phyloP scores from a whole-genome alignment of 129 eudicot genomes.

The Flaveria robusta region DNA sequence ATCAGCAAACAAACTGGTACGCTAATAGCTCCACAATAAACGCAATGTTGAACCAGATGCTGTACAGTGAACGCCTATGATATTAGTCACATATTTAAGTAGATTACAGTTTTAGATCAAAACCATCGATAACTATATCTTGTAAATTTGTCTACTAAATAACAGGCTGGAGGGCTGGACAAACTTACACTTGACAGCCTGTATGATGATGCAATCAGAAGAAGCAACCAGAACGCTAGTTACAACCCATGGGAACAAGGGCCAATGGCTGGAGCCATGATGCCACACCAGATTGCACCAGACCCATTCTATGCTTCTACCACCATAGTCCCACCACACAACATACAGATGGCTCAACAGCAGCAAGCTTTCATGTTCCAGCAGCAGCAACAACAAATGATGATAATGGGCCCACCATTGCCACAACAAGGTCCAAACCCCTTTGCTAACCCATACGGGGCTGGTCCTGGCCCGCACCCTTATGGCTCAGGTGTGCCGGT shows the following conservation, averaged over 20 bases:
- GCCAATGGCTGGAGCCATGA: slow-evolving; percentile 39
- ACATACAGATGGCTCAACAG: slow-evolving; percentile 70
- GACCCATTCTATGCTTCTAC: slow-evolving; percentile 86
- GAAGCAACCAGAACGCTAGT: slow-evolving; percentile 38
- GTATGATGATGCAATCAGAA: slow-evolving; percentile 49
- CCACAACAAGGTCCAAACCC: slow-evolving; percentile 64
- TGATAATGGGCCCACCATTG: slow-evolving; percentile 64
- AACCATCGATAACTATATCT: background rate
- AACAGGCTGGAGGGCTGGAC: slow-evolving; percentile 59
- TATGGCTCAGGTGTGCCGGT: slow-evolving; percentile 83
- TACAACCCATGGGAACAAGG: slow-evolving; percentile 78
- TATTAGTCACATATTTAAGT: background rate
- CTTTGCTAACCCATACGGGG: slow-evolving; percentile 57
- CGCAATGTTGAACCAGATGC: too few species aligned
- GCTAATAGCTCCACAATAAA: background rate
- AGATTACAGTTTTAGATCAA: background rate
- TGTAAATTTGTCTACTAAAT: background rate
- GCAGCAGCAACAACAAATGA: slow-evolving; percentile 67
- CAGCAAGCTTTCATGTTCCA: slow-evolving; percentile 70
- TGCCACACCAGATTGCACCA: slow-evolving; percentile 57
- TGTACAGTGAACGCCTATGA: background rate
- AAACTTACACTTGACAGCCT: slow-evolving; percentile 53
- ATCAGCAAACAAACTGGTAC: slow-evolving; percentile 47
- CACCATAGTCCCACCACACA: slow-evolving; percentile 62
- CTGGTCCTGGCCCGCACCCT: slow-evolving; percentile 46